Evolutionary conservation across 2,329 filamentous ascomycete species (phyloP), one percentile per base, ranked within the genome.

Genomic region (Cercospora sesami): DNA sequence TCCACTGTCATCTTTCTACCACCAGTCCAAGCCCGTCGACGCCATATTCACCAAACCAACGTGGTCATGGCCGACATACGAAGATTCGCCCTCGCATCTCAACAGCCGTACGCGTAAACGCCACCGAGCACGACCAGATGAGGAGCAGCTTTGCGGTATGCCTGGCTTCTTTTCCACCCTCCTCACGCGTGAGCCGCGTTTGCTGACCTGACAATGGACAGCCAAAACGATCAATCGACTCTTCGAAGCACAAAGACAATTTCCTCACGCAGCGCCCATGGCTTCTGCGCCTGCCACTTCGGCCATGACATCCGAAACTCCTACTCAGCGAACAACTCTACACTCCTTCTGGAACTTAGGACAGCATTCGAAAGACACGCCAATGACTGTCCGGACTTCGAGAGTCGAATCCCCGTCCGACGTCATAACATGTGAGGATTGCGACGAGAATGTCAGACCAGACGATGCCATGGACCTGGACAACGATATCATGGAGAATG

Each of bases 81-180:
- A 73, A 21, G 72, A 75, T 28, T 63, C 68, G 53, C 60, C 73
- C 16, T 60, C 69, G 28, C 72, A 87, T 72, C 81, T 87, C 55
- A 82, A 85, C 72, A 83, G 83, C 69, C 83, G 87, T 18, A 89
- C 87, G 65, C 81, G 84, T 68, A 89, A 89, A 77, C 81, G 86
- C 67, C 83, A 89, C 75, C 48, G 48, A 12, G 84, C 85, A 73
- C 81, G 87, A 55, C 87, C 87, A 0, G 83, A 86, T 64, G 86
- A 87, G 64, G 79, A 83, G 64, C 77, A 80, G 16, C 82, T 89
- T 65, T 84, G 87, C 75, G 83, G 86, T 88, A 78, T 72, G 80
- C 70, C 30, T 60, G 66, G 61, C 61, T 72, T 63, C 23, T 26
- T 28, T 31, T 28, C 53, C 23, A 66, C 30, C 48, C 30, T 31